Conservation (phyloP, 1,284 basidiomycete species). For the Xerocomus minutiporus region DNA sequence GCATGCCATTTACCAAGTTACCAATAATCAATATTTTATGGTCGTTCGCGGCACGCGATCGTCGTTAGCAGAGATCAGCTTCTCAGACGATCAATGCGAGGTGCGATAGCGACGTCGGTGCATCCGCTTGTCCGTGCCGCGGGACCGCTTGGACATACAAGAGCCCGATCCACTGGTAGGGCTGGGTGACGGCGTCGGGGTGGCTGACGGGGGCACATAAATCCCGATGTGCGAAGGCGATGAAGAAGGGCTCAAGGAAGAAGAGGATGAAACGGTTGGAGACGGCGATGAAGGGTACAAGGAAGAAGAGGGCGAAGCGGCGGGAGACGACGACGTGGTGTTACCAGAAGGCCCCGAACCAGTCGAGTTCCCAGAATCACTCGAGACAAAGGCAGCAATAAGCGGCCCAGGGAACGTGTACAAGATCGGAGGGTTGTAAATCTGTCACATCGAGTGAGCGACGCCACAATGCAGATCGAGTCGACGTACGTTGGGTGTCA, state of each 20-base stretch:
- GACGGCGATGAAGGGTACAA: neutral
- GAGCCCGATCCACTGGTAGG: constrained; percentile 12
- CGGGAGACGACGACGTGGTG: neutral
- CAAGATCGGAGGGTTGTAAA: constrained; percentile 33
- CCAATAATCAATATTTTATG: neutral
- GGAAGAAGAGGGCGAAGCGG: neutral
- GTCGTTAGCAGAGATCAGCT: neutral
- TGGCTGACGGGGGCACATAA: neutral
- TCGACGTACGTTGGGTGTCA: constrained; percentile 40
- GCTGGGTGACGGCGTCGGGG: constrained; percentile 4
- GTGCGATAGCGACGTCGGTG: constrained; percentile 16
- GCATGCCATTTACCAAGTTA: neutral
- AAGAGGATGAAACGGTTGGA: neutral
- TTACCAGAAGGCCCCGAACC: neutral
- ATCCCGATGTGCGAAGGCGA: neutral
- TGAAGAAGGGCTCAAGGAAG: neutral
- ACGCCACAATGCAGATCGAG: neutral
- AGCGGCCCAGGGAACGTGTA: constrained; percentile 42
- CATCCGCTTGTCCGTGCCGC: constrained; percentile 14
- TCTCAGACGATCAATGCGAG: constrained; percentile 9
- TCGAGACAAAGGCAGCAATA: constrained; percentile 26
- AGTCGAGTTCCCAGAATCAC: constrained; percentile 8
- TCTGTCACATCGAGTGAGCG: constrained; percentile 18
- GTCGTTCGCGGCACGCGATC: neutral
- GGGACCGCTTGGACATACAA: neutral